A percentile compares a stretch with the other conserved stretches of the same genome.
These are phyloP conservation scores for Mycena olivaceomarginata DNA, from an alignment of 768 basidiomycete species.

Conservation along the genomic window DNA sequence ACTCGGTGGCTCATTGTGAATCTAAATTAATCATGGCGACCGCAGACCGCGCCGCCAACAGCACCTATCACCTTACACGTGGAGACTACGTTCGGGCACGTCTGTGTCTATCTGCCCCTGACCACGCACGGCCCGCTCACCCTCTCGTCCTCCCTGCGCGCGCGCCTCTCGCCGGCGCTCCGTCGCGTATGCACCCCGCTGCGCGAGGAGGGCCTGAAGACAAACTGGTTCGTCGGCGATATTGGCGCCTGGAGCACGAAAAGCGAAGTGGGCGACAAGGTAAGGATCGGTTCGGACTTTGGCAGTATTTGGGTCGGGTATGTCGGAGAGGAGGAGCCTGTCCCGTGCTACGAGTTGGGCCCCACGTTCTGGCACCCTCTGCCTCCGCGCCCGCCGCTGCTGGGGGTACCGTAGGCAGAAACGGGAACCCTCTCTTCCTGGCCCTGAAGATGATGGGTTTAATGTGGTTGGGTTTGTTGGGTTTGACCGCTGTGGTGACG, in stretches of 20 bases:
- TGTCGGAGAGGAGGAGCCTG: constrained; percentile 16
- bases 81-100: neutral
- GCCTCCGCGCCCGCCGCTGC: too few relatives aligned
- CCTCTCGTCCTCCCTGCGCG: constrained; percentile 9
- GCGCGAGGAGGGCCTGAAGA: neutral
- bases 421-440: too few relatives aligned
- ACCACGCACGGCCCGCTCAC: constrained; percentile 23
- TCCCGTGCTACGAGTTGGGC: too few relatives aligned
- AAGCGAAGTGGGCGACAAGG: constrained; percentile 11
- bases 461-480: too few relatives aligned
- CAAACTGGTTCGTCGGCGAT: constrained; percentile 29
- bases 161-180: constrained; percentile 20
- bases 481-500: too few relatives aligned
- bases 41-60: neutral
- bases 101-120: constrained; percentile 22
- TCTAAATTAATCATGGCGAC: neutral
- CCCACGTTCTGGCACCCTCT: too few relatives aligned
- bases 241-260: constrained; percentile 11
- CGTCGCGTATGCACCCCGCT: constrained; percentile 10
- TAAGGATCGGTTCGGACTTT: neutral
- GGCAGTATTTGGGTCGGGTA: constrained; percentile 28
- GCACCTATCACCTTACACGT: neutral
- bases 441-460: too few relatives aligned
- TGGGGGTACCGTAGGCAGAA: too few relatives aligned
- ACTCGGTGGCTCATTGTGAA: neutral